Base-by-base conservation (phyloP, 768 basidiomycete species). In the Crucibulum laeve region DNA sequence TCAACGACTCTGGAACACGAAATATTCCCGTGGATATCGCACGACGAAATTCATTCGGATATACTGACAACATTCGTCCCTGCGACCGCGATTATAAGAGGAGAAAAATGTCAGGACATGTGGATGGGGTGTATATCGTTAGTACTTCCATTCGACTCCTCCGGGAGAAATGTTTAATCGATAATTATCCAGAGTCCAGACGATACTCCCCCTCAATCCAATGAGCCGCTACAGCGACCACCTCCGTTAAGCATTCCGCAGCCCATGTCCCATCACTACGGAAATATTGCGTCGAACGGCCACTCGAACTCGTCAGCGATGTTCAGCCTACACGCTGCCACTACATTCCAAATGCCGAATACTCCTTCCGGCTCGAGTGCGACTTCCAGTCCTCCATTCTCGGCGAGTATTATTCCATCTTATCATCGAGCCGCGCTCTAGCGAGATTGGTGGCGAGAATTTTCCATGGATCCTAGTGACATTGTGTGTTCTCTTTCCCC, bases 321-420 rank as follows among this genome's bases (percentile, higher is more conserved):
- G 48, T 79, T 77, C 62, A 71, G 61, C 54, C 65, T 82, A 3
- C 76, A 79, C n/a, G n/a, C n/a, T 43, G 70, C 73, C 5, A 69
- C 80, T 33, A 68, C 76, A 3, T 85, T 84, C 59, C 79, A 77
- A 53, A 68, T 85, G 58, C 83, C 83, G 15, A 79, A 82, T 57
- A 84, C 84, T 3, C 82, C 83, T 2, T 82, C 82, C 17, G 80
- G 77, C 15, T 85, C 84, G 15, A 87, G 84, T 56, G 74, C 80
- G 18, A 83, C 83, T 4, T 84, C 83, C 21, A 87, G 81, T 52
- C 82, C 84, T 44, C 83, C 85, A n/a, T 88, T 87, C 72, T 90
- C 87, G 84, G 87, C 79, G 80, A 87, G 87, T 86, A 59, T 74
- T 73, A 59, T 71, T 74, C 68, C 64, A 63, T 68, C 46, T 51